Evolutionary conservation across 345 rosid species (phyloP).

Genomic region (Combretum micranthum): DNA sequence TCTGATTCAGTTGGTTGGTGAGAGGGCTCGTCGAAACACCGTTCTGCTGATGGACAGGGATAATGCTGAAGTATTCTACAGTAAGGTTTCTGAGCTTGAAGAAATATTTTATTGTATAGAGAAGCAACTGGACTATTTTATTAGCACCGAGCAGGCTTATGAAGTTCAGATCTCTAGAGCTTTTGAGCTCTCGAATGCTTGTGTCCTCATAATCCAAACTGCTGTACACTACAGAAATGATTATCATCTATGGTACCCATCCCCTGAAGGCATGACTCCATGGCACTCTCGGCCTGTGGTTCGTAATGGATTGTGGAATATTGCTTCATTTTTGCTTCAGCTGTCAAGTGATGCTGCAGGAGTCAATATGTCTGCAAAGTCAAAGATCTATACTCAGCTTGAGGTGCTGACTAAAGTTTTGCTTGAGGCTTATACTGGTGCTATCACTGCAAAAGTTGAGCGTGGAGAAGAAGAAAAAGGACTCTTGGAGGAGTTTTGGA

Average conservation of each 20-base stretch:
- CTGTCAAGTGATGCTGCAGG: slow-evolving; percentile 48
- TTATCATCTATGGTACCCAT: slow-evolving; percentile 89
- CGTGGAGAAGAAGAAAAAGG: slow-evolving; percentile 63
- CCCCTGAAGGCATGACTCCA: slow-evolving; percentile 75
- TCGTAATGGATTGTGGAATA: slow-evolving; percentile 76
- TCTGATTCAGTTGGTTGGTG: slow-evolving; percentile 89
- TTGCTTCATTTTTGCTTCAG: slow-evolving; percentile 69
- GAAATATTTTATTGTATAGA: slow-evolving; percentile 72
- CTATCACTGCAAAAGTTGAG: slow-evolving; percentile 61
- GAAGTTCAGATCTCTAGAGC: slow-evolving; percentile 60
- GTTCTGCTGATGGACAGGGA: slow-evolving; percentile 97
- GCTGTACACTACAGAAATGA: slow-evolving; percentile 65
- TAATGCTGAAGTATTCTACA: slow-evolving; percentile 89
- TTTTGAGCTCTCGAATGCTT: slow-evolving; percentile 68
- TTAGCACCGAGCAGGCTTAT: slow-evolving; percentile 50
- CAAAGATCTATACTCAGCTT: slow-evolving; percentile 46
- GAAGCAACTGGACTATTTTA: slow-evolving; percentile 56
- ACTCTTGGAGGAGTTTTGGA: slow-evolving; percentile 70
- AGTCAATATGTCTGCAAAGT: slow-evolving; percentile 49
- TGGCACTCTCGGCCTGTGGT: slow-evolving; percentile 66
- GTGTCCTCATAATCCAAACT: slow-evolving; percentile 57
- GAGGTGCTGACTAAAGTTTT: slow-evolving; percentile 62
- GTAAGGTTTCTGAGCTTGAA: slow-evolving; percentile 90
- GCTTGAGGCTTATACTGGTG: slow-evolving; percentile 64
- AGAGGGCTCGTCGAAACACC: slow-evolving; percentile 72